Percentiles rank a stretch among this genome's conserved stretches.
Conservation (phyloP, 495 filamentous ascomycete species). For the Penicillium mononematosum region DNA sequence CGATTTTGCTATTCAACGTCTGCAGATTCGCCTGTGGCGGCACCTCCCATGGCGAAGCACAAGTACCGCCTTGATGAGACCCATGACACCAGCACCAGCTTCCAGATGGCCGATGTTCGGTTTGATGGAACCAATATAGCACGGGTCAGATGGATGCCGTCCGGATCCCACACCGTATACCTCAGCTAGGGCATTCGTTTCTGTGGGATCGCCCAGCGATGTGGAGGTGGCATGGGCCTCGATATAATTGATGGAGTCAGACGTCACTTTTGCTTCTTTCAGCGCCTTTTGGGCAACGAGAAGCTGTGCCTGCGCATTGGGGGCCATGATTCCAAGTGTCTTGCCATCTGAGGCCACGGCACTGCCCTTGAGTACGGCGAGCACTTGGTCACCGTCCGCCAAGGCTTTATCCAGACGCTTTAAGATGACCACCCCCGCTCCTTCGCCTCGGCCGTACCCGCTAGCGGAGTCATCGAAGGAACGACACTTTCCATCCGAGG, state of each 20-base stretch:
- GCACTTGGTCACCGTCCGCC: no score
- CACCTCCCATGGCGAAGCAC: conserved; percentile 48
- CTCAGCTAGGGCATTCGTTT: conserved; percentile 13
- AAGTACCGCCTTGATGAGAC: conserved; percentile 54
- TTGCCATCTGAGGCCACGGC: conserved; percentile 27
- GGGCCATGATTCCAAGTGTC: conserved; percentile 40
- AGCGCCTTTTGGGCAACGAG: conserved; percentile 31
- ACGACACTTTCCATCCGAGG: no score
- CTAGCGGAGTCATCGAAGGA: no score
- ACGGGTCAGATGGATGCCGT: conserved; percentile 20
- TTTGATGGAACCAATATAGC: conserved; percentile 45
- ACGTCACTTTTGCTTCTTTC: conserved; percentile 26
- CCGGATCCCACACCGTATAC: conserved; percentile 13
- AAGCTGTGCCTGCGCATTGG: conserved; percentile 32
- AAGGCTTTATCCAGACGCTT: no score
- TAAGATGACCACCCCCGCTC: no score
- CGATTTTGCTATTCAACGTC: conserved; percentile 14
- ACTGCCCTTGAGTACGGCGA: no score
- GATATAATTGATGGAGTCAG: conserved; percentile 33
- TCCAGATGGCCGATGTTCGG: conserved; percentile 53
- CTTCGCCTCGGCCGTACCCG: no score
- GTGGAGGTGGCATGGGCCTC: conserved; percentile 50
- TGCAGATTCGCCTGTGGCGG: conserved; percentile 51
- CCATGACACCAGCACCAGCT: conserved; percentile 54
- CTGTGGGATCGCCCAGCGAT: conserved; percentile 42